Evolutionary conservation across 306 rosid genomes (phyloP).

Genomic region (Trifolium repens): DNA sequence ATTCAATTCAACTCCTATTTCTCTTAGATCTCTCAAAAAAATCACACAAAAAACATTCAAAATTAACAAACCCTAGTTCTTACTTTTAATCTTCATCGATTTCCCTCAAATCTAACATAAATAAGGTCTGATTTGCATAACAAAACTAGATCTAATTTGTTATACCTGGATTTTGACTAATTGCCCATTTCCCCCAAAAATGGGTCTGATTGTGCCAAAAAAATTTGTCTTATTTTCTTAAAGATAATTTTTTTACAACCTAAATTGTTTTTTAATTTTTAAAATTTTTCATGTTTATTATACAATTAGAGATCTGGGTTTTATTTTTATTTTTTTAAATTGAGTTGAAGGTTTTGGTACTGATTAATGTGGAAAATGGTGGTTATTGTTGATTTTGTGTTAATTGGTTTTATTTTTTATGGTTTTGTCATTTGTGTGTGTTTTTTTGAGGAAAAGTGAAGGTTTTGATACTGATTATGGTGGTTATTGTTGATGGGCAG

Average conservation of each 20-base stretch:
- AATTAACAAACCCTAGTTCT: slow-evolving; percentile 17
- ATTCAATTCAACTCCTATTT: background rate
- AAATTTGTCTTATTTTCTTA: background rate
- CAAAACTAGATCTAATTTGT: background rate
- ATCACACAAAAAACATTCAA: no score
- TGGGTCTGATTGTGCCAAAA: background rate
- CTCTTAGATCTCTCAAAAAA: background rate
- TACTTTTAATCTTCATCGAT: background rate
- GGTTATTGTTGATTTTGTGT: slow-evolving; percentile 13
- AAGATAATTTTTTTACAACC: background rate
- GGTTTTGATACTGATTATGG: background rate
- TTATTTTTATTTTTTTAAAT: background rate
- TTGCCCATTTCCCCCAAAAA: background rate
- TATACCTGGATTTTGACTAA: background rate
- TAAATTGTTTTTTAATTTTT: background rate
- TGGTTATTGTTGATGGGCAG: slow-evolving; percentile 17
- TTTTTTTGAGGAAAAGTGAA: no score
- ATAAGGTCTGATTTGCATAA: slow-evolving; percentile 34
- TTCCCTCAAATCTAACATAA: background rate
- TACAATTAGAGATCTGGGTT: slow-evolving; percentile 28
- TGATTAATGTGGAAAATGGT: slow-evolving; percentile 37
- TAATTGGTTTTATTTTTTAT: no score
- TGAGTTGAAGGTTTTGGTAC: slow-evolving; percentile 3
- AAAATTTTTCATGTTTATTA: background rate
- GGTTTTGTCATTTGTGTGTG: no score